Evolutionary conservation across 2,329 filamentous ascomycete species (phyloP).

Genomic region (Calycina marina): DNA sequence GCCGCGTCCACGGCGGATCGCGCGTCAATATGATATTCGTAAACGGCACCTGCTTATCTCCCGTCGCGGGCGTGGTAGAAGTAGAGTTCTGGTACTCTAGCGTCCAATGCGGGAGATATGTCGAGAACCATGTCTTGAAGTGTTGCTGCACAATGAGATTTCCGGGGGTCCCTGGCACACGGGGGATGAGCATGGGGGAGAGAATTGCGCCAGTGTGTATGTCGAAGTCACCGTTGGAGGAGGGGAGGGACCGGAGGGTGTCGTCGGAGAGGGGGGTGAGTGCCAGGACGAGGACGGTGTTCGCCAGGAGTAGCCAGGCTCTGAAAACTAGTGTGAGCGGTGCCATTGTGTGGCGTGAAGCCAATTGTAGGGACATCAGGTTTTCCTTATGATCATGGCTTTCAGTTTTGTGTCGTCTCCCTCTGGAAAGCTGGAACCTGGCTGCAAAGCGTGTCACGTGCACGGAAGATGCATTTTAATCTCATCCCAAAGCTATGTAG

Average conservation of each 20-base stretch:
- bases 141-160: constrained; percentile 61
- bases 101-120: constrained; percentile 62
- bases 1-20: constrained; percentile 68
- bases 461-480: too few relatives aligned
- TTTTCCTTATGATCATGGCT: constrained; percentile 14
- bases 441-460: too few relatives aligned
- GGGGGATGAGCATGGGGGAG: constrained; percentile 72
- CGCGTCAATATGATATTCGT: constrained; percentile 73
- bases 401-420: too few relatives aligned
- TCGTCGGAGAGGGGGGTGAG: constrained; percentile 50
- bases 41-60: constrained; percentile 61
- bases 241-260: constrained; percentile 56
- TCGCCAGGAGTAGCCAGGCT: constrained; percentile 9
- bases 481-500: too few relatives aligned
- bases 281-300: constrained; percentile 10
- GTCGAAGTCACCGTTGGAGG: constrained; percentile 63
- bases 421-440: too few relatives aligned
- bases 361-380: constrained; percentile 8
- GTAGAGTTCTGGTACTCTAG: constrained; percentile 85
- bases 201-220: constrained; percentile 62
- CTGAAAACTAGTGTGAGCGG: constrained; percentile 6
- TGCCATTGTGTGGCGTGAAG: constrained; percentile 8
- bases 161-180: constrained; percentile 76
- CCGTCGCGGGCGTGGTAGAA: constrained; percentile 62
- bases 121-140: constrained; percentile 68